Evolutionary conservation across 2,329 filamentous ascomycete genomes (phyloP), one percentile per base, ranked within the genome.

Genomic region (Bertia moriformis): DNA sequence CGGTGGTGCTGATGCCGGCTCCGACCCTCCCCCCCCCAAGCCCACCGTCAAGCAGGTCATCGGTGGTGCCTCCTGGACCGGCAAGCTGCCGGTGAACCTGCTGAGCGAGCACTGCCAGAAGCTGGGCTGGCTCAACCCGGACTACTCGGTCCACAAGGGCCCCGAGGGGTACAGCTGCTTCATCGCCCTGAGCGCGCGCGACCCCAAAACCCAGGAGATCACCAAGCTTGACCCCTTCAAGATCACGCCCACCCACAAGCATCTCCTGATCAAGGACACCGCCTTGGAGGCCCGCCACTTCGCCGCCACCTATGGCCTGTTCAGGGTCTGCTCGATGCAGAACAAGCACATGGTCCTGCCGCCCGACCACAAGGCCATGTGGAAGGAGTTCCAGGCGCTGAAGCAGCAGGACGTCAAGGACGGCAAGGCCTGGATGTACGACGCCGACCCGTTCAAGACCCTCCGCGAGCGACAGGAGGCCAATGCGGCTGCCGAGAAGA

Each of bases 281-380:
- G 78, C 87, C 1, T 69, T 96, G 7, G 91, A 98, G 63, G 89
- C 91, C 15, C 79, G 83, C 43, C 89, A 98, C 63, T 91, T 93
- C 47, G 87, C 88, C 5, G 91, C 91, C 3, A 85, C 88, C 0
- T 96, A 93, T 60, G 83, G 80, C 2, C 69, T 98, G 5, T 96
- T 91, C 54, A 73, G 91, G 38, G 83, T 96, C 3, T 89, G 84
- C 58, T 95, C 83, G 53, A 93, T 93, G 78, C 87, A 88, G 59
- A 96, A 96, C 54, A 75, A 95, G 50, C 86, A 94, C 54, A 93
- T 87, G 66, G 89, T 88, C 63, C 69, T 98, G 46, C 91, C 91
- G 18, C 91, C 91, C 0, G 83, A 83, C 42, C 93, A 95, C 60
- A 82, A 80, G 52, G 75, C 84, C 46, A 63, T 95, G 32, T 98